phyloP scores from a whole-genome alignment of 768 basidiomycete genomes.

The Russula sp. region DNA sequence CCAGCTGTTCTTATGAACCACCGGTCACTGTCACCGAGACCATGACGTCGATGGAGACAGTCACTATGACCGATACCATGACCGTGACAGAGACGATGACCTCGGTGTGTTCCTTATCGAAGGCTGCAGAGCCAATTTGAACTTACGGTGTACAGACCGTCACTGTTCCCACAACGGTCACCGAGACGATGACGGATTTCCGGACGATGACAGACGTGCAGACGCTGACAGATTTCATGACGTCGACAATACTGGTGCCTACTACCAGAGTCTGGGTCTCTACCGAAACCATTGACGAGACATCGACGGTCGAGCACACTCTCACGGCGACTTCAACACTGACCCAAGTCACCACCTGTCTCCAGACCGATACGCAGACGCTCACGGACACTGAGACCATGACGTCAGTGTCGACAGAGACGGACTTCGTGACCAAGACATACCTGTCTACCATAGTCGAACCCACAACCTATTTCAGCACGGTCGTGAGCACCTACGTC shows the following conservation, averaged over 20 bases:
- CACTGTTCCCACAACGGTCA: conserved; percentile 21
- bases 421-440: conserved; percentile 52
- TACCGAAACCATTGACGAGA: conserved; percentile 47
- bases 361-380: conserved; percentile 36
- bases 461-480: conserved; percentile 56
- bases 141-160: conserved; percentile 12
- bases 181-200: conserved; percentile 24
- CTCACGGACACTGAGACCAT: conserved; percentile 35
- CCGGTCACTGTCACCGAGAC: conserved; percentile 40
- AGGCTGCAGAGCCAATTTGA: neutral
- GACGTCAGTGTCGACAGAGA: conserved; percentile 48
- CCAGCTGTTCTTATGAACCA: conserved; percentile 29
- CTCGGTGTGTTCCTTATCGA: conserved; percentile 13
- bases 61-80: conserved; percentile 30
- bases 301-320: conserved; percentile 42
- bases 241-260: conserved; percentile 49
- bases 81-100: conserved; percentile 29
- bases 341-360: conserved; percentile 52
- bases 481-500: conserved; percentile 50
- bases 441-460: conserved; percentile 43
- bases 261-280: conserved; percentile 61
- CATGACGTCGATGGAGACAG: conserved; percentile 36
- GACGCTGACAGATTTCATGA: conserved; percentile 30
- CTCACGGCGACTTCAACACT: conserved; percentile 43
- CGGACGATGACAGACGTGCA: conserved; percentile 23